Conservation (phyloP, 2,329 filamentous ascomycete species). For the Endocalyx cinctus region DNA sequence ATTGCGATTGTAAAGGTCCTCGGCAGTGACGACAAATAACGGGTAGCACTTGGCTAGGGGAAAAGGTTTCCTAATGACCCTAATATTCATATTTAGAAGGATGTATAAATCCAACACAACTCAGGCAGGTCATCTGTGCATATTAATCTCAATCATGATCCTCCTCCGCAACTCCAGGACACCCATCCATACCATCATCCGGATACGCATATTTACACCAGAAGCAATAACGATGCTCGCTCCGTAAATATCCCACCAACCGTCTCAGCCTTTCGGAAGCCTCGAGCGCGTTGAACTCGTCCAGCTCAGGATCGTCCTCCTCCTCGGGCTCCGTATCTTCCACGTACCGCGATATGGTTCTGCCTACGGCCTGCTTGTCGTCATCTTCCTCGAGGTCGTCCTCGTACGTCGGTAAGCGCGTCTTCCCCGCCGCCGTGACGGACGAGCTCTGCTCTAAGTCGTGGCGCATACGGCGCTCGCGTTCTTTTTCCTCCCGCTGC, state of each 20-base stretch:
- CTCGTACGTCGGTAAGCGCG: constrained; percentile 59
- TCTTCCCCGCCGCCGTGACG: too few species aligned
- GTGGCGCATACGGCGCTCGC: constrained; percentile 59
- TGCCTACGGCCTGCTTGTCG: constrained; percentile 65
- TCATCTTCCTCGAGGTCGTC: constrained; percentile 68
- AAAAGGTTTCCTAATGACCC: too few species aligned
- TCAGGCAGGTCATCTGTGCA: background rate
- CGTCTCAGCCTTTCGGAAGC: constrained; percentile 61
- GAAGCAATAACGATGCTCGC: constrained; percentile 79
- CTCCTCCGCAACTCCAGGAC: constrained; percentile 82
- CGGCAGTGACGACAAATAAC: too few species aligned
- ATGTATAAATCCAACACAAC: too few species aligned
- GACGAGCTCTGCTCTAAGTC: constrained; percentile 60
- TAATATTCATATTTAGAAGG: too few species aligned
- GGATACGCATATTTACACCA: constrained; percentile 90
- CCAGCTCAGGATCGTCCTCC: constrained; percentile 74
- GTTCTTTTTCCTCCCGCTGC: constrained; percentile 64
- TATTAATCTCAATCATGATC: constrained; percentile 55
- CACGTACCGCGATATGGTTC: constrained; percentile 48
- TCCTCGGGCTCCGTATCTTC: constrained; percentile 68
- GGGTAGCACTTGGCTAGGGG: too few species aligned
- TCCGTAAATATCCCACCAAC: constrained; percentile 65
- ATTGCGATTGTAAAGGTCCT: too few species aligned
- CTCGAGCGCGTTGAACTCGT: constrained; percentile 70
- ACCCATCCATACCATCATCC: constrained; percentile 73